Base-by-base conservation (phyloP, 2,329 filamentous ascomycete genomes). In the Hypoxylon sp. region DNA sequence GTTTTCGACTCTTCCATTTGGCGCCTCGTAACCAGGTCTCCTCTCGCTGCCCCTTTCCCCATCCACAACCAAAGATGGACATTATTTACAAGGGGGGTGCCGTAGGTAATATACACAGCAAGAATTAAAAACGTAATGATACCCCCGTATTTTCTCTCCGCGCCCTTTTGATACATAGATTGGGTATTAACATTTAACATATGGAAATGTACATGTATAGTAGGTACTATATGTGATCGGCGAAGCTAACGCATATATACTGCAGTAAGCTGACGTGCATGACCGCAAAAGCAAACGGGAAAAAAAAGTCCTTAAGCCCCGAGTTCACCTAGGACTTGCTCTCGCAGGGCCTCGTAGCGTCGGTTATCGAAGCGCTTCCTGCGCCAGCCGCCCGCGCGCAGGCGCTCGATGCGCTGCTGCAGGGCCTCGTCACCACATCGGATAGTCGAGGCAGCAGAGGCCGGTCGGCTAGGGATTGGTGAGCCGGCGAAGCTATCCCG, bases 321-420 rank as follows among this genome's bases (percentile, higher is more conserved):
- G 43, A 88, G 76, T 71, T 88, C 87, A 1, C 82, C 81, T 59
- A 88, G 75, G 14, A 64, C 67, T 27, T 69, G 67, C 48, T 69
- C 67, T 30, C 67, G 67, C 7, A 88, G 77, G 19, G 80, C 80
- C 73, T 86, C 83, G 71, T 89, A 88, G 37, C 84, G 80, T 46
- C 78, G 75, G 5, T 78, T 77, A 65, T 89, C 83, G 68, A 89
- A 89, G 21, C 86, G 82, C 69, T 82, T 82, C 27, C 87, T 78
- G 71, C 81, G 81, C 86, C 87, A 88, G 2, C 85, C 85, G 52
- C 72, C 80, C n/a, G 81, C 81, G 19, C 85, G 82, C 9, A 89
- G 76, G 8, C 83, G 80, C 75, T 86, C 84, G 68, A 88, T 87
- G 23, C 86, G 81, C 5, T 83, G 79, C 62, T 80, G 78, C 2